Conservation (phyloP, 306 rosid genomes). For the Quercus alba region DNA sequence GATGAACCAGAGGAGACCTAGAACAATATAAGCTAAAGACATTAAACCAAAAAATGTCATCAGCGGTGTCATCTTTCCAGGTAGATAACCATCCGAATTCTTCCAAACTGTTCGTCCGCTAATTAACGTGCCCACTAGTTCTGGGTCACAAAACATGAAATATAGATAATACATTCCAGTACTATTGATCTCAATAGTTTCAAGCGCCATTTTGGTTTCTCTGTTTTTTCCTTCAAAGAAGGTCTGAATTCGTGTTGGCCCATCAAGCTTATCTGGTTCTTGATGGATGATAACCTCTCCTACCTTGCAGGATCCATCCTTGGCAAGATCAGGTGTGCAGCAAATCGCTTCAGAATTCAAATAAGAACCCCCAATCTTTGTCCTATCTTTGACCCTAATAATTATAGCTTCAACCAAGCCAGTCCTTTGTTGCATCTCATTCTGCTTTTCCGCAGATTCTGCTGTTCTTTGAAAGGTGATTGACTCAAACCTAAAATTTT, state of each 20-base stretch:
- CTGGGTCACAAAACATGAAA: slow-evolving; percentile 83
- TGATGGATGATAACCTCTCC: slow-evolving; percentile 71
- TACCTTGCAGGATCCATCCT: slow-evolving; percentile 62
- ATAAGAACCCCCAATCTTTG: slow-evolving; percentile 60
- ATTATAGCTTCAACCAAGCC: slow-evolving; percentile 71
- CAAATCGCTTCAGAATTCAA: slow-evolving; percentile 63
- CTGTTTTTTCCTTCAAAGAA: slow-evolving; percentile 59
- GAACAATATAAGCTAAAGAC: slow-evolving; percentile 65
- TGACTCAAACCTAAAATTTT: slow-evolving; percentile 60
- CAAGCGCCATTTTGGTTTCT: slow-evolving; percentile 54
- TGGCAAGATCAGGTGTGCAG: slow-evolving; percentile 68
- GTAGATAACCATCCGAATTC: slow-evolving; percentile 72
- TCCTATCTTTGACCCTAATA: slow-evolving; percentile 56
- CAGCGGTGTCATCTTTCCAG: slow-evolving; percentile 67
- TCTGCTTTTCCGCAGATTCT: slow-evolving; percentile 50
- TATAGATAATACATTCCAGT: slow-evolving; percentile 75
- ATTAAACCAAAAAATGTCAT: slow-evolving; percentile 70
- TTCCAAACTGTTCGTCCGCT: slow-evolving; percentile 77
- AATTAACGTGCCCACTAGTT: slow-evolving; percentile 49
- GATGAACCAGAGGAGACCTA: slow-evolving; percentile 69
- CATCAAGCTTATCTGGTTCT: slow-evolving; percentile 39
- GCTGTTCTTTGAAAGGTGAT: slow-evolving; percentile 54
- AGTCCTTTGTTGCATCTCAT: slow-evolving; percentile 66
- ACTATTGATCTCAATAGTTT: slow-evolving; percentile 49
- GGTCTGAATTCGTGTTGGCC: slow-evolving; percentile 60